Base-by-base conservation (phyloP, 768 basidiomycete genomes). In the Leccinellum rugosiceps region DNA sequence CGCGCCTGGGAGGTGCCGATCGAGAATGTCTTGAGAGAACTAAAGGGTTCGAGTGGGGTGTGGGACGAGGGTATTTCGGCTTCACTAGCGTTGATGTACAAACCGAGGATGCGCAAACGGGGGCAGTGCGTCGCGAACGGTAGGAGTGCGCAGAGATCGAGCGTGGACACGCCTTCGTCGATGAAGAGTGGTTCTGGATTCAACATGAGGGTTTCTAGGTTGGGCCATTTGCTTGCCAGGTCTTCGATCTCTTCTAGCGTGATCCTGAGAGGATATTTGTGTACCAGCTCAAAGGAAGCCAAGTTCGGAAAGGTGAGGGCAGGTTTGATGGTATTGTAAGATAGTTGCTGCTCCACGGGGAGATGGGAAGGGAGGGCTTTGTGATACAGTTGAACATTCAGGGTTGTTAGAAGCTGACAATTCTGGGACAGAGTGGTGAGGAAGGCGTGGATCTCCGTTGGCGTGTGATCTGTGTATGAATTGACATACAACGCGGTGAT, bases 401-500 rank as follows among this genome's bases (percentile, higher is more conserved):
- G 75, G 13, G 69, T 68, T 15, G 74, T 72, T 17, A 88, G 73
- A n/a, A 70, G 64, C 17, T 73, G 79, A 55, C 83, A 86, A 45
- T 72, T 77, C 26, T 80, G 74, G 5, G 78, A 70, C 19, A 85
- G 63, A 5, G 72, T 70, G n/a, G 62, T 65, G 38, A 86, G 71
- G 50, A 86, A 69, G 0, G 74, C 64, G 50, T 73, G 72, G 4
- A 87, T 56, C 17, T 74, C 65, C 4, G 71, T 55, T 0, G 83
- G 79, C 0, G 74, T 60, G 57, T 83, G 80, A n/a, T 76, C 63
- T 3, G 72, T 62, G 21, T 77, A 73, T 2, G 80, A 77, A 58
- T 83, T 83, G 50, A 86, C 58, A 62, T 79, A 83, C 6, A 87
- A 70, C n/a, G 69, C 70, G 0, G 77, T 80, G 32, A 87, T 65